Evolutionary conservation across 1,284 basidiomycete genomes (phyloP), one percentile per base, ranked within the genome.

Genomic region (Neolentinus lepideus): DNA sequence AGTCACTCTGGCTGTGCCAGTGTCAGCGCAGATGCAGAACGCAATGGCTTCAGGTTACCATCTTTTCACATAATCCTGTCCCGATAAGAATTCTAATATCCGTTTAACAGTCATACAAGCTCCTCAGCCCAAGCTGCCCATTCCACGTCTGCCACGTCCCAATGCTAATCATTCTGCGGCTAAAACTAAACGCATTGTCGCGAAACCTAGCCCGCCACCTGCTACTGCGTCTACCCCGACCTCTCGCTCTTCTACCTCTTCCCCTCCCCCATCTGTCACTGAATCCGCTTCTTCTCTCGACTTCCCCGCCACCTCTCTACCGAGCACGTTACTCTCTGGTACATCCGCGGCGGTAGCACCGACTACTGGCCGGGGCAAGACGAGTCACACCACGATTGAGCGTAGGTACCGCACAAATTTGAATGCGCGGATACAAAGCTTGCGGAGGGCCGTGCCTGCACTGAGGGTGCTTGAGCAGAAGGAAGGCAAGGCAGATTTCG

Each of bases 361-460:
- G 26, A 53, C 62, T 11, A 43, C 38, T n/a, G 38, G 38, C 16
- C 38, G 38, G 16, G 38, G 38, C n/a, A 91, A 91, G 70, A 91
- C 89, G 0, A 91, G 89, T 57, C 92, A 95, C 68, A 95, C 93
- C 10, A 93, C 91, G 24, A 94, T 95, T 61, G 93, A 95, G 70
- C 82, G 93, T 14, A 80, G 93, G 29, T 92, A 94, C 65, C 83
- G 93, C 38, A 94, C 92, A 16, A 94, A 94, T 68, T 79, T 95
- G 57, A 95, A 95, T 65, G 90, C 91, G 11, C 85, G 92, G 51
- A 94, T 95, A 47, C 85, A 88, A 56, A 86, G 87, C 55, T 75
- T 95, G 45, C 85, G 89, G 56, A 81, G 84, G 64, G 86, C 91
- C 10, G 90, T 94, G 1, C 91, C 91, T 1, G 92, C 91, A 0